phyloP scores from a whole-genome alignment of 768 basidiomycete genomes.

The Xerocomus potaroensis region DNA sequence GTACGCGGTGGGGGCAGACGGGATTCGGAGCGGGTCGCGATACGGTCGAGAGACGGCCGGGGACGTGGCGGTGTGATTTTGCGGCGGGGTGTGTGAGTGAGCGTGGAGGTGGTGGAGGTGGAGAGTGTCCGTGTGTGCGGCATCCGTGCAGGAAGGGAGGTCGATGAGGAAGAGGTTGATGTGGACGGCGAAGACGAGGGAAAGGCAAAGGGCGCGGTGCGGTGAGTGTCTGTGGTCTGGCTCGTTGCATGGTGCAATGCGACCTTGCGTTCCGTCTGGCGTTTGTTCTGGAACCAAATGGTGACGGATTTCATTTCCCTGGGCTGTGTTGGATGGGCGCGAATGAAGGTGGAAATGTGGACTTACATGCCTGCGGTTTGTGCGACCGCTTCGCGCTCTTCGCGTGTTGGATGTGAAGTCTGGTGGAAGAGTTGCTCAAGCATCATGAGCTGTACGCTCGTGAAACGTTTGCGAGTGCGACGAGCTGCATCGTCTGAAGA shows the following conservation, averaged over 20 bases:
- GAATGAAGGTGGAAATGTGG: background rate
- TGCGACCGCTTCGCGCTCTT: constrained; percentile 64
- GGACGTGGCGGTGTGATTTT: constrained; percentile 29
- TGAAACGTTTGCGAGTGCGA: constrained; percentile 69
- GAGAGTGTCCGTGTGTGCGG: constrained; percentile 37
- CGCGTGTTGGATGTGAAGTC: constrained; percentile 70
- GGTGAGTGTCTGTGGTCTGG: constrained; percentile 17
- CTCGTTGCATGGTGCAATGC: constrained; percentile 28
- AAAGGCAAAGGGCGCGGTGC: constrained; percentile 8
- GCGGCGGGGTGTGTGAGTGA: constrained; percentile 23
- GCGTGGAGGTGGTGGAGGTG: constrained; percentile 2
- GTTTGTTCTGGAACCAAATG: constrained; percentile 35
- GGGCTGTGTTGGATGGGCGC: constrained; percentile 10
- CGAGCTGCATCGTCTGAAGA: constrained; percentile 49
- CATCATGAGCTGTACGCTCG: constrained; percentile 61
- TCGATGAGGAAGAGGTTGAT: constrained; percentile 19
- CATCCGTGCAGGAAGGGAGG: constrained; percentile 26
- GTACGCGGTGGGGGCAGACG: constrained; percentile 29
- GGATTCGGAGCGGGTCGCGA: constrained; percentile 30
- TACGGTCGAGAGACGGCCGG: constrained; percentile 30
- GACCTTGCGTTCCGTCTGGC: constrained; percentile 49
- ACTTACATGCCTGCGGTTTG: constrained; percentile 60
- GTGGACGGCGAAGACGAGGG: constrained; percentile 19
- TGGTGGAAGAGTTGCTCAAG: constrained; percentile 71
- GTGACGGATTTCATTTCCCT: constrained; percentile 36